Conservation (phyloP, 2,329 filamentous ascomycete genomes). For the Fusarium temperatum region DNA sequence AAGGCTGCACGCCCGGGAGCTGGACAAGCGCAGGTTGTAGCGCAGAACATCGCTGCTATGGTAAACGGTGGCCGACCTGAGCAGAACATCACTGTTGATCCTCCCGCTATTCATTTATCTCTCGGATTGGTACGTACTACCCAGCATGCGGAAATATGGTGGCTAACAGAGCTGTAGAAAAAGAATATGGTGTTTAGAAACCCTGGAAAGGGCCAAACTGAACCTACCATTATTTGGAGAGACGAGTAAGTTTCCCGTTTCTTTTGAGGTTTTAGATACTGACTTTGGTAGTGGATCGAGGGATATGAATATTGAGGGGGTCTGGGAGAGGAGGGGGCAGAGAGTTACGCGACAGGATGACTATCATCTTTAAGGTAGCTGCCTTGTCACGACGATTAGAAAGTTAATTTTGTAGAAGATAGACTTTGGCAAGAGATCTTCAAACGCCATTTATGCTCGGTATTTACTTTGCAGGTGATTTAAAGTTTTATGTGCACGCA, state of each 20-base stretch:
- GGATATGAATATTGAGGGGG: constrained; percentile 34
- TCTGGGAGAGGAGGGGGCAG: constrained; percentile 39
- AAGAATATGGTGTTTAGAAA: constrained; percentile 42
- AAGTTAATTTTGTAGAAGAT: neutral
- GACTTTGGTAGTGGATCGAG: constrained; percentile 11
- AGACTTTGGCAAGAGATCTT: neutral
- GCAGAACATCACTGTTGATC: constrained; percentile 18
- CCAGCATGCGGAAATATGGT: rapidly evolving
- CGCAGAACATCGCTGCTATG: constrained; percentile 37
- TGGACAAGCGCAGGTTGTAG: constrained; percentile 33
- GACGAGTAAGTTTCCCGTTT: constrained; percentile 27
- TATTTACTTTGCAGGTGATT: neutral
- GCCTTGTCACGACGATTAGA: too few species aligned
- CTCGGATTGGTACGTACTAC: constrained; percentile 26
- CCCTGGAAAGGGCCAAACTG: constrained; percentile 27
- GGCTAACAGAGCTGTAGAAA: constrained; percentile 24
- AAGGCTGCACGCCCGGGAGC: constrained; percentile 36
- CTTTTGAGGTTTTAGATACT: rapidly evolving
- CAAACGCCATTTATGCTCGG: rapidly evolving
- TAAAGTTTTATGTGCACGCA: rapidly evolving
- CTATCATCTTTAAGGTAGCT: constrained; percentile 27
- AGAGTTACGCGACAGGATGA: constrained; percentile 30
- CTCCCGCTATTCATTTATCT: constrained; percentile 37
- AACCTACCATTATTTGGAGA: constrained; percentile 31
- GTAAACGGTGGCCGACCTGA: constrained; percentile 20